Evolutionary conservation across 805 yeast genomes (phyloP).

Genomic region (Candida odintsovae): DNA sequence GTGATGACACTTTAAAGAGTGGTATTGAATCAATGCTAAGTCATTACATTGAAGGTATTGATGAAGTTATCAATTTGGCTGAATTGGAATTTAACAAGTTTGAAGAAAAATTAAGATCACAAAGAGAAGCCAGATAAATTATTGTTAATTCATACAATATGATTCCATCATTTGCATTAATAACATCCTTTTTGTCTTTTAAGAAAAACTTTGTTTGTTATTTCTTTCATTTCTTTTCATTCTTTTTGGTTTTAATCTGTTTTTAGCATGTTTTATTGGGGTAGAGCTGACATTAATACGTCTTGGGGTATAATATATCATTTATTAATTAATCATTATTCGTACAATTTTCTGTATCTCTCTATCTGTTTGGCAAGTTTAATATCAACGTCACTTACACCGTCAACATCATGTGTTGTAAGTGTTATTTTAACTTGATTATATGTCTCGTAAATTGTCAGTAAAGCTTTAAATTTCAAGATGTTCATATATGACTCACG

Average conservation of each 20-base stretch:
- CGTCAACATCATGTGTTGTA: constrained; percentile 60
- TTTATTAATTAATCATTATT: not conserved
- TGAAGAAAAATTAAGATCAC: constrained; percentile 19
- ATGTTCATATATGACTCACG: constrained; percentile 1
- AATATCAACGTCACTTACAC: constrained; percentile 51
- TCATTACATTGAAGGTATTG: constrained; percentile 94
- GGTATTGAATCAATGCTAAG: constrained; percentile 97
- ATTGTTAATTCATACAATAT: too few relatives aligned
- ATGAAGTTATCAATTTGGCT: constrained; percentile 50
- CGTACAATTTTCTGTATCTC: constrained; percentile 21
- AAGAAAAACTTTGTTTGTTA: not conserved
- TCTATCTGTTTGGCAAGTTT: constrained; percentile 47
- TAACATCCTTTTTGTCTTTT: too few relatives aligned
- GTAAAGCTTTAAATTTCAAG: not conserved
- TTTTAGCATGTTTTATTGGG: not conserved
- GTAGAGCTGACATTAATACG: not conserved
- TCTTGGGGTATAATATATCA: not conserved
- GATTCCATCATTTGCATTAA: not conserved
- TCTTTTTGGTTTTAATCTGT: not conserved
- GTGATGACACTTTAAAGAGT: constrained; percentile 86
- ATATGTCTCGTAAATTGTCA: constrained; percentile 32
- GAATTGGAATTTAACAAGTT: constrained; percentile 26
- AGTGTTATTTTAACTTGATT: constrained; percentile 48
- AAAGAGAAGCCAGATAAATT: constrained; percentile 14
- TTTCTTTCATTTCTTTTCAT: not conserved